Evolutionary conservation across 768 basidiomycete genomes (phyloP).

Genomic region (Podaxis sp.): DNA sequence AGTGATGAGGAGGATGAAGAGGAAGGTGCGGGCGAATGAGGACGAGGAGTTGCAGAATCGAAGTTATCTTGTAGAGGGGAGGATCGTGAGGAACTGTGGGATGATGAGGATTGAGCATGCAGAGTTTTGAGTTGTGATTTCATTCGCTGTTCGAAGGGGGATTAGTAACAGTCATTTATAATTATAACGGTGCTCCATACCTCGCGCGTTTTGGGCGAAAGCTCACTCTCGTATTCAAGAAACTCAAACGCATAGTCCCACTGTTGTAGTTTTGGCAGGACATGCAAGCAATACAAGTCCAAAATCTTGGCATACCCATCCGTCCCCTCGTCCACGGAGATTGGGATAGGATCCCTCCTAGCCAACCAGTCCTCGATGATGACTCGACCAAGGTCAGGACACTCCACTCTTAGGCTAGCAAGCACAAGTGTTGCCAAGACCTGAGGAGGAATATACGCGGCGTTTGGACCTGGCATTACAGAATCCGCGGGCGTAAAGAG

Average conservation of each 20-base stretch:
- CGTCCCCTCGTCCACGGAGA: constrained; percentile 19
- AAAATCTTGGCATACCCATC: constrained; percentile 71
- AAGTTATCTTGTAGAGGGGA: constrained; percentile 24
- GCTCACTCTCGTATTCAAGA: constrained; percentile 68
- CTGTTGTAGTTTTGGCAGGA: constrained; percentile 70
- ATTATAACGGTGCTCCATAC: constrained; percentile 34
- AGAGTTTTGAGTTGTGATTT: constrained; percentile 40
- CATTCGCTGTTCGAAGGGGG: constrained; percentile 28
- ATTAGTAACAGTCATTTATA: constrained; percentile 7
- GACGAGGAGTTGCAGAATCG: constrained; percentile 32
- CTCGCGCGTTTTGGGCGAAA: constrained; percentile 46
- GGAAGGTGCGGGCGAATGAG: constrained; percentile 51
- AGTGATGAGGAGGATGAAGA: constrained; percentile 64
- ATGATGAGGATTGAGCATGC: constrained; percentile 34
- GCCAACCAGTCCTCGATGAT: constrained; percentile 83
- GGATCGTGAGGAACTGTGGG: constrained; percentile 25
- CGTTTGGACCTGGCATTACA: constrained; percentile 34
- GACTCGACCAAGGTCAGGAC: constrained; percentile 55
- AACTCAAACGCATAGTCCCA: constrained; percentile 84
- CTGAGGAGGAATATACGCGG: constrained; percentile 65
- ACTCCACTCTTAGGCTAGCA: constrained; percentile 65
- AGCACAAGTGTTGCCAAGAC: constrained; percentile 70
- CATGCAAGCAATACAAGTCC: constrained; percentile 72
- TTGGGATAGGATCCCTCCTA: constrained; percentile 40
- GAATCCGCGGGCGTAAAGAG: constrained; percentile 60